These are phyloP conservation scores for Pterula multifida DNA, from an alignment of 1,284 basidiomycete species.

Conservation along the genomic window DNA sequence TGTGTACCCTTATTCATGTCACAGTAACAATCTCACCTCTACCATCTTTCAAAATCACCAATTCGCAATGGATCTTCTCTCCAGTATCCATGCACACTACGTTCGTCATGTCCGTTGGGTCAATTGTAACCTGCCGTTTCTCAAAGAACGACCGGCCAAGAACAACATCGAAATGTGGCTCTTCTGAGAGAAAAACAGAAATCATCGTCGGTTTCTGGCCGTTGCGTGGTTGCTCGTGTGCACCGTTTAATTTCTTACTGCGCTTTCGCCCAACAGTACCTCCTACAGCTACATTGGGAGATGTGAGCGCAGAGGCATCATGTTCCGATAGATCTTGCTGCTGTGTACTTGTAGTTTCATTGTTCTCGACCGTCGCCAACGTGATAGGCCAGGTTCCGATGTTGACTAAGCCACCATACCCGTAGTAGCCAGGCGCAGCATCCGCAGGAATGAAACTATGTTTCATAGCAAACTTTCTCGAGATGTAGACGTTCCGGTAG, in stretches of 20 bases:
- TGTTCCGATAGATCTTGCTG: background rate
- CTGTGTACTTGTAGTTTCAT: background rate
- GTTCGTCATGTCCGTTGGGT: slow-evolving; percentile 78
- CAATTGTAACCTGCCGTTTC: slow-evolving; percentile 74
- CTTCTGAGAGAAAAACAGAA: slow-evolving; percentile 78
- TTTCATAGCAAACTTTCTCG: slow-evolving; percentile 82
- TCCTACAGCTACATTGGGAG: background rate
- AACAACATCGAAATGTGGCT: slow-evolving; percentile 94
- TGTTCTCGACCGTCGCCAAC: slow-evolving; percentile 14
- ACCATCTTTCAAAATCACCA: slow-evolving; percentile 83
- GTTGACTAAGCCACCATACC: slow-evolving; percentile 74
- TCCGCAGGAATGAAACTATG: slow-evolving; percentile 86
- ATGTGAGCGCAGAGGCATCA: slow-evolving; percentile 19
- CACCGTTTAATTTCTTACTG: slow-evolving; percentile 3
- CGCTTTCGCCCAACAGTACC: slow-evolving; percentile 2
- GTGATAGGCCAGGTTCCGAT: slow-evolving; percentile 76
- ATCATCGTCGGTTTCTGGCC: slow-evolving; percentile 8
- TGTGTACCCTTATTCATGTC: slow-evolving; percentile 34
- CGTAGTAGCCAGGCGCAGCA: slow-evolving; percentile 73
- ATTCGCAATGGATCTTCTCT: slow-evolving; percentile 86
- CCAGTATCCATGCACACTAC: slow-evolving; percentile 91
- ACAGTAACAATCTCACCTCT: slow-evolving; percentile 82
- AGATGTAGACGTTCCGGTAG: slow-evolving; percentile 91
- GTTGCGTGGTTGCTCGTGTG: slow-evolving; percentile 17
- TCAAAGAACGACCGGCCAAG: slow-evolving; percentile 93